A percentile compares a stretch with the other conserved stretches of the same genome.
These are phyloP conservation scores for Chamaenerion angustifolium DNA, from an alignment of 345 rosid genomes.

Conservation along the genomic window DNA sequence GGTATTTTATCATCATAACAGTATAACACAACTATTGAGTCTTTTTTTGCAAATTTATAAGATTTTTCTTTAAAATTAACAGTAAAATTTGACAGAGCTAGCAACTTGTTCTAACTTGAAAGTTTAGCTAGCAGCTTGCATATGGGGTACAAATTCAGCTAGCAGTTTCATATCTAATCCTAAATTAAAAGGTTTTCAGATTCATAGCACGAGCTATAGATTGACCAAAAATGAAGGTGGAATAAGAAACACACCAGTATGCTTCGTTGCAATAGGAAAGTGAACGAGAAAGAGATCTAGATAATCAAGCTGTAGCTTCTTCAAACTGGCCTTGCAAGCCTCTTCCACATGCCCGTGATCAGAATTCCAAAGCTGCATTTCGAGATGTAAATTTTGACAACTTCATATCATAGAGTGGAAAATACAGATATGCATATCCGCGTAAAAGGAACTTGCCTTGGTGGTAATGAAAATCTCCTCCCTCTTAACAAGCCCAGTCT, in stretches of 20 bases:
- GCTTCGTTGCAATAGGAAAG: slow-evolving; percentile 71
- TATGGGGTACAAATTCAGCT: no score
- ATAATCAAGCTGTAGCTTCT: slow-evolving; percentile 79
- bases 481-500: slow-evolving; percentile 51
- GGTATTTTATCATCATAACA: no score
- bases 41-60: no score
- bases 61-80: no score
- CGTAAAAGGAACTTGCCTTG: slow-evolving; percentile 28
- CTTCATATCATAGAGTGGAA: background rate
- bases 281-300: slow-evolving; percentile 82
- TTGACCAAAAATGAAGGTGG: background rate
- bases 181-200: slow-evolving; percentile 1
- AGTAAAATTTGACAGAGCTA: no score
- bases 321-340: slow-evolving; percentile 78
- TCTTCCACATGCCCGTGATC: slow-evolving; percentile 81
- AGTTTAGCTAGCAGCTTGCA: no score
- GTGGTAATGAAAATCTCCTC: slow-evolving; percentile 81
- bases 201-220: background rate
- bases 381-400: background rate
- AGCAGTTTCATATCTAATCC: no score
- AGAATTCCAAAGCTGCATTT: slow-evolving; percentile 81
- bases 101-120: no score
- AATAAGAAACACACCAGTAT: slow-evolving; percentile 43
- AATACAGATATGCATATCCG: background rate
- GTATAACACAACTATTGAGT: no score